phyloP scores from a whole-genome alignment of 2,329 filamentous ascomycete genomes.

The Sporothrix pallida region DNA sequence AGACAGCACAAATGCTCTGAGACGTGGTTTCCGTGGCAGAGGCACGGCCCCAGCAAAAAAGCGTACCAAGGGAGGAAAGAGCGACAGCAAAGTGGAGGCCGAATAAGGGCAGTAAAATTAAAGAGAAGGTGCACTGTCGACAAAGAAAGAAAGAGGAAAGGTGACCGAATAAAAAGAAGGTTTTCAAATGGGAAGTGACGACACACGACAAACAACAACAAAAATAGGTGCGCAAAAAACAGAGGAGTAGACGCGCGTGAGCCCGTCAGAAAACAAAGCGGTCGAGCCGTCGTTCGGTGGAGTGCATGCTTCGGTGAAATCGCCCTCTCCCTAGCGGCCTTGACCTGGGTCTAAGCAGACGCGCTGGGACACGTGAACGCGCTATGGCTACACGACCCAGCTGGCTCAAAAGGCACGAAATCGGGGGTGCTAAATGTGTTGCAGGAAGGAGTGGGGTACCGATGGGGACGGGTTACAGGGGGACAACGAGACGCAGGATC shows the following conservation, averaged over 20 bases:
- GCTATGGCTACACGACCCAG: slow-evolving; percentile 23
- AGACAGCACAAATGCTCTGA: slow-evolving; percentile 14
- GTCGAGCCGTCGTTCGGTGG: slow-evolving; percentile 21
- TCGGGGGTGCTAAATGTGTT: not conserved
- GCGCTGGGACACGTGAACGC: slow-evolving; percentile 40
- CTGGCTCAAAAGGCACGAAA: slow-evolving; percentile 3
- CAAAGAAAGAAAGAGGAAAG: not conserved
- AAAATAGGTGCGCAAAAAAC: not conserved
- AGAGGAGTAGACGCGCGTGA: not conserved
- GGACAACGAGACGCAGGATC: not conserved
- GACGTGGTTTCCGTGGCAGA: slow-evolving; percentile 32
- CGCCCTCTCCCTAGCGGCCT: not conserved
- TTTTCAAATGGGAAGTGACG: not conserved
- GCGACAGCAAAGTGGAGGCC: slow-evolving; percentile 21
- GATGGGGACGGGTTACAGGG: not conserved
- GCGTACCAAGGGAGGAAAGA: slow-evolving; percentile 27
- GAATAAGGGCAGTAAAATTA: slow-evolving; percentile 32
- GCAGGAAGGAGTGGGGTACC: slow-evolving; percentile 26
- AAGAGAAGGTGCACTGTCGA: slow-evolving; percentile 23
- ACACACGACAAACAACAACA: not conserved
- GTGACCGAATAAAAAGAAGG: not conserved
- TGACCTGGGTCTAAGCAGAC: slow-evolving; percentile 24
- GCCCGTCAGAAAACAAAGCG: slow-evolving; percentile 16
- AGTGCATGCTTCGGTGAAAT: slow-evolving; percentile 26
- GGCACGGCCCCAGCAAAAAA: slow-evolving; percentile 22